phyloP scores from a whole-genome alignment of 495 filamentous ascomycete species.

The Trichoderma reesei region DNA sequence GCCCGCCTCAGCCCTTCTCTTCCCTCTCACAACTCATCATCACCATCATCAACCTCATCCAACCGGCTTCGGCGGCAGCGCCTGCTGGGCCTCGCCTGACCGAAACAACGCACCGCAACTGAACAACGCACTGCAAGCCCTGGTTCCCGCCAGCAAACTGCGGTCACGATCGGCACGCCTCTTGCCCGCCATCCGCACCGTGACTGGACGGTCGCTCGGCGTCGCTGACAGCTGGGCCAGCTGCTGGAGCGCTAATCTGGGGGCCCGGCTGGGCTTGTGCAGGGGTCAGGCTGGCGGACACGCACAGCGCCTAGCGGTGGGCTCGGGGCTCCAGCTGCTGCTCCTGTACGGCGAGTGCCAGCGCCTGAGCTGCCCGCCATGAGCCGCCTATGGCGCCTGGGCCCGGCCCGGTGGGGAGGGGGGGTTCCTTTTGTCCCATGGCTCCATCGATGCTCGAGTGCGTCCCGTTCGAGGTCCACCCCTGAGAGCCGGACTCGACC shows the following conservation, averaged over 20 bases:
- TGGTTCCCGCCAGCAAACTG: not conserved
- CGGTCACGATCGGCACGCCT: conserved; percentile 6
- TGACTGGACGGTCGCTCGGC: not conserved
- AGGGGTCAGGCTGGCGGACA: no score
- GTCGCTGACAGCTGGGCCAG: conserved; percentile 7
- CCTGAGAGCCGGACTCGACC: conserved; percentile 9
- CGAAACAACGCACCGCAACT: no score
- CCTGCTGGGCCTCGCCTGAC: not conserved
- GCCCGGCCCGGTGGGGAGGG: not conserved
- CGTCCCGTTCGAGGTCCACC: conserved; percentile 9
- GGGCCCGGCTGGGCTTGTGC: not conserved
- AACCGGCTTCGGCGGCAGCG: not conserved
- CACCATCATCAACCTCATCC: no score
- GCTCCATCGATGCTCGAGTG: no score
- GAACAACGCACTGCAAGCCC: conserved; percentile 2
- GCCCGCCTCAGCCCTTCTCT: not conserved
- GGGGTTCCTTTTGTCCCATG: not conserved
- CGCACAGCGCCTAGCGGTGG: conserved; percentile 4
- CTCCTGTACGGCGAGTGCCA: not conserved
- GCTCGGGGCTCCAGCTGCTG: no score
- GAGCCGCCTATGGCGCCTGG: conserved; percentile 6
- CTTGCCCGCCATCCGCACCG: not conserved
- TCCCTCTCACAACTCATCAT: not conserved
- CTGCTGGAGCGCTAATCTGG: conserved; percentile 1
- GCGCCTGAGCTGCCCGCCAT: conserved; percentile 1